Evolutionary conservation across 2,329 filamentous ascomycete genomes (phyloP).

Genomic region (Colletotrichum gigasporum): DNA sequence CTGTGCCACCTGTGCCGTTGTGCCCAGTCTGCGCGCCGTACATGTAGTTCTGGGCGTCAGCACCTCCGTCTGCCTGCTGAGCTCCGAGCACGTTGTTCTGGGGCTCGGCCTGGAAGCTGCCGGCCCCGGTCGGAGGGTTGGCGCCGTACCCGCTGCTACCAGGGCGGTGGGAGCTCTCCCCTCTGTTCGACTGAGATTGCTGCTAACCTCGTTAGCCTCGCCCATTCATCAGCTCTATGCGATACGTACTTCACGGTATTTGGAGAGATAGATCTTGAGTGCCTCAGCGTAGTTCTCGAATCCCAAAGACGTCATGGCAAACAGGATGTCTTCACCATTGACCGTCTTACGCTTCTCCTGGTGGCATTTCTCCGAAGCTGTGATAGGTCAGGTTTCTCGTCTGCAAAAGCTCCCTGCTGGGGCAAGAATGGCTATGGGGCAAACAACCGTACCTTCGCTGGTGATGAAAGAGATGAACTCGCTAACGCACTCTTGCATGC

Average conservation of each 20-base stretch:
- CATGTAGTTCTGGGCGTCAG: slow-evolving; percentile 56
- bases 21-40: slow-evolving; percentile 65
- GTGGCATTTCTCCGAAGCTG: slow-evolving; percentile 98
- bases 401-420: slow-evolving; percentile 23
- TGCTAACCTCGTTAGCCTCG: slow-evolving; percentile 22
- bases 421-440: background rate
- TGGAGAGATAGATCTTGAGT: slow-evolving; percentile 95
- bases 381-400: slow-evolving; percentile 39
- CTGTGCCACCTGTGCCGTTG: slow-evolving; percentile 64
- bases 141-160: slow-evolving; percentile 63
- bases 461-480: slow-evolving; percentile 99
- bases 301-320: slow-evolving; percentile 97
- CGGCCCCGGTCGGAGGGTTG: slow-evolving; percentile 51
- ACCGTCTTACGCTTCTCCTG: slow-evolving; percentile 99
- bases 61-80: slow-evolving; percentile 53
- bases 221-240: slow-evolving; percentile 7
- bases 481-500: slow-evolving; percentile 99
- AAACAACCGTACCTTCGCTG: slow-evolving; percentile 87
- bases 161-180: slow-evolving; percentile 60
- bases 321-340: slow-evolving; percentile 97
- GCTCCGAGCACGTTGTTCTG: slow-evolving; percentile 46
- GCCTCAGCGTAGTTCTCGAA: slow-evolving; percentile 99
- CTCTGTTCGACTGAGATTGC: slow-evolving; percentile 71
- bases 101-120: slow-evolving; percentile 55
- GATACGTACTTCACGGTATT: slow-evolving; percentile 91